A percentile compares a stretch with the other conserved stretches of the same genome.
phyloP scores from a whole-genome alignment of 1,284 basidiomycete genomes.

The Chalciporus piperatoides region DNA sequence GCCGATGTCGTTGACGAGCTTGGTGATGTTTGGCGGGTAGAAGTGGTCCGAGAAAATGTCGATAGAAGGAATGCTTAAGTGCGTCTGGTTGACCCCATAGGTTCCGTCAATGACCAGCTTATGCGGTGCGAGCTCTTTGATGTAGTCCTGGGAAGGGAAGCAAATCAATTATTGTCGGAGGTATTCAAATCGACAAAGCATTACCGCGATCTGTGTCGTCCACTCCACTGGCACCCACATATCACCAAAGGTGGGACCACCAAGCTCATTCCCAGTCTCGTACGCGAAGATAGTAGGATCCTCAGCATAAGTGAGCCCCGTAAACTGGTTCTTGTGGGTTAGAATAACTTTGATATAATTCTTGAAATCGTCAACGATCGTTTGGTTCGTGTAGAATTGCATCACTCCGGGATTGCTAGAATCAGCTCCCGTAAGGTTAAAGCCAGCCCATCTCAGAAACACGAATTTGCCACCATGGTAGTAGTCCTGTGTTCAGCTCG shows the following conservation, averaged over 20 bases:
- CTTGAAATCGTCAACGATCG: slow-evolving; percentile 26
- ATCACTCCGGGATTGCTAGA: slow-evolving; percentile 26
- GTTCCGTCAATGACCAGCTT: background rate
- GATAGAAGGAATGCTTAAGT: background rate
- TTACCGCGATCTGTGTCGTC: slow-evolving; percentile 31
- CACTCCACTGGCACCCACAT: slow-evolving; percentile 31
- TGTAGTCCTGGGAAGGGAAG: background rate
- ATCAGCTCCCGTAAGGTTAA: slow-evolving; percentile 20
- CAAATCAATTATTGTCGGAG: background rate
- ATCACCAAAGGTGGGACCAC: slow-evolving; percentile 20
- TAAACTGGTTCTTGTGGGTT: slow-evolving; percentile 26
- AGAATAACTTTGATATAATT: slow-evolving; percentile 25
- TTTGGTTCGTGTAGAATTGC: slow-evolving; percentile 27
- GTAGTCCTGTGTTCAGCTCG: slow-evolving; percentile 18
- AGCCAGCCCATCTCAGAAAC: slow-evolving; percentile 25
- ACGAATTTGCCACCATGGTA: slow-evolving; percentile 29
- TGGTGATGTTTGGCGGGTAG: background rate
- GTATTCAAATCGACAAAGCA: slow-evolving; percentile 10
- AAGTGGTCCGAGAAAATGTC: background rate
- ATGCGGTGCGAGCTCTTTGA: background rate
- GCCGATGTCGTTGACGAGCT: slow-evolving; percentile 4
- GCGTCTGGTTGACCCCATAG: background rate
- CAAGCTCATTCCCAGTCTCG: slow-evolving; percentile 38
- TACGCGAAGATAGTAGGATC: slow-evolving; percentile 34
- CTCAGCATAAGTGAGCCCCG: slow-evolving; percentile 27